These are phyloP conservation scores for Candida koratica DNA, from an alignment of 805 yeast species.

Conservation along the genomic window DNA sequence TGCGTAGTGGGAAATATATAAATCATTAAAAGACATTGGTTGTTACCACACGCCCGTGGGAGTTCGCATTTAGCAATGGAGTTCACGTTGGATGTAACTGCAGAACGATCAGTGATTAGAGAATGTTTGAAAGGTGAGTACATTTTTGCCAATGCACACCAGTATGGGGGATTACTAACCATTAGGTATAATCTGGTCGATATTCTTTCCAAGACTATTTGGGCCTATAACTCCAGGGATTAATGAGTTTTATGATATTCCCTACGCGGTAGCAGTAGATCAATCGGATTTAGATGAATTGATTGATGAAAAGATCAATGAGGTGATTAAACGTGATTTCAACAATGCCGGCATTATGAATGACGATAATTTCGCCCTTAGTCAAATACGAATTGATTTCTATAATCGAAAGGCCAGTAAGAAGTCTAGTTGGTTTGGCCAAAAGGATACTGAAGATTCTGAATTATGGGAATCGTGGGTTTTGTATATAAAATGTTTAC, in stretches of 20 bases:
- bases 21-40: not conserved
- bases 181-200: constrained; percentile 57
- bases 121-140: constrained; percentile 53
- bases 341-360: constrained; percentile 11
- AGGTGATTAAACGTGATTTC: constrained; percentile 27
- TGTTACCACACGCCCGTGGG: constrained; percentile 1
- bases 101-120: constrained; percentile 50
- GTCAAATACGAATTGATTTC: constrained; percentile 32
- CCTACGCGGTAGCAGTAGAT: constrained; percentile 52
- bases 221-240: constrained; percentile 59
- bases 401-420: constrained; percentile 36
- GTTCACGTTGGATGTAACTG: constrained; percentile 42
- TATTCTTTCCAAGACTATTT: constrained; percentile 65
- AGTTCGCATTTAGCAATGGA: constrained; percentile 32
- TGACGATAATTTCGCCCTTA: not conserved
- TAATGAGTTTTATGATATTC: constrained; percentile 52
- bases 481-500: constrained; percentile 46
- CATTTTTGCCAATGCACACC: not conserved
- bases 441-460: constrained; percentile 26
- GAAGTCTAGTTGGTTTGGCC: constrained; percentile 57
- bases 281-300: constrained; percentile 46
- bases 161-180: constrained; percentile 11
- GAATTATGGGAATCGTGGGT: constrained; percentile 72
- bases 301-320: constrained; percentile 36
- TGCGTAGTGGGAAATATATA: constrained; percentile 1